Conservation (phyloP, 371 early-diverging fungal genomes). For the Parasitella parasitica region DNA sequence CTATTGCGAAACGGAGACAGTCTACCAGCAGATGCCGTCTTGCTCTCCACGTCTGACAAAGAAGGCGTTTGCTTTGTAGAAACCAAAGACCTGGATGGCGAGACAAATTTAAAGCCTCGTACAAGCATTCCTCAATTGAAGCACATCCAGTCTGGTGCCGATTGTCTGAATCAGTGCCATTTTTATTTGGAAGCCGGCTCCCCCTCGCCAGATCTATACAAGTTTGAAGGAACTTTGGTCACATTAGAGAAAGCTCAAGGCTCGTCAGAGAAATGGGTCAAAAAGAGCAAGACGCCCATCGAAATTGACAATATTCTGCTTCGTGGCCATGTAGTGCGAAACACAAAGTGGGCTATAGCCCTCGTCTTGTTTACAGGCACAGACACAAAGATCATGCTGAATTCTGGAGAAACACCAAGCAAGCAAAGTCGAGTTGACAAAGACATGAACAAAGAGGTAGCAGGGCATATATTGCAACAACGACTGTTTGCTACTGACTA, state of each 20-base stretch:
- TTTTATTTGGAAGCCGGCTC: slow-evolving; percentile 70
- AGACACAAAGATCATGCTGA: slow-evolving; percentile 91
- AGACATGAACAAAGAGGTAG: slow-evolving; percentile 84
- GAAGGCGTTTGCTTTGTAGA: slow-evolving; percentile 85
- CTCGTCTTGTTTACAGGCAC: slow-evolving; percentile 87
- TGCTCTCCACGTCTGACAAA: slow-evolving; percentile 77
- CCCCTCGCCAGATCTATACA: slow-evolving; percentile 70
- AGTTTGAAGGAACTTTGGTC: slow-evolving; percentile 60
- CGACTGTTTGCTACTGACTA: too few relatives aligned
- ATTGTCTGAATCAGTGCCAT: slow-evolving; percentile 57
- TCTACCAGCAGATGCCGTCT: slow-evolving; percentile 89
- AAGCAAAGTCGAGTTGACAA: slow-evolving; percentile 91
- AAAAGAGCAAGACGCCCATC: slow-evolving; percentile 57
- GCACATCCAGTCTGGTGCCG: slow-evolving; percentile 62
- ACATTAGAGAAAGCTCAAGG: slow-evolving; percentile 26
- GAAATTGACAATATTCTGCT: slow-evolving; percentile 83
- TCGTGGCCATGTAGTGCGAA: slow-evolving; percentile 88
- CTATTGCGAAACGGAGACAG: slow-evolving; percentile 79
- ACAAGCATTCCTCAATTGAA: slow-evolving; percentile 62
- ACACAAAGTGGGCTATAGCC: slow-evolving; percentile 87
- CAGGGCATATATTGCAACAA: slow-evolving; percentile 31
- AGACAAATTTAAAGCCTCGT: slow-evolving; percentile 90
- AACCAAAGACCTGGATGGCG: slow-evolving; percentile 96
- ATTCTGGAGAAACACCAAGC: slow-evolving; percentile 81
- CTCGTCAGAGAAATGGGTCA: slow-evolving; percentile 17